Conservation (phyloP, 768 basidiomycete species). For the Lactarius evosmus region DNA sequence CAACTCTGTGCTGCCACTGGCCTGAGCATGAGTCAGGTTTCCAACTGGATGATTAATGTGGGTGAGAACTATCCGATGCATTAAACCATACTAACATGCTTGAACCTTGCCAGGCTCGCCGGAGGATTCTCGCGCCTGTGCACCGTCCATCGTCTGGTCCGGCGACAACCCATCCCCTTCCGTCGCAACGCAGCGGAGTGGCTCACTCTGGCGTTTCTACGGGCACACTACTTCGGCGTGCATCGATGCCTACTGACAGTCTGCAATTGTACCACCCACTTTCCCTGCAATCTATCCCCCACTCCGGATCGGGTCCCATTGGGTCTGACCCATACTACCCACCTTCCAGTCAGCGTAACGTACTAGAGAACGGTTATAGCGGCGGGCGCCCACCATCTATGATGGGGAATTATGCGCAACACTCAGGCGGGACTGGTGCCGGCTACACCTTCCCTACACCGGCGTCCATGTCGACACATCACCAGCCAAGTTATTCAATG, state of each 20-base stretch:
- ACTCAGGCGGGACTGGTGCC: constrained; percentile 17
- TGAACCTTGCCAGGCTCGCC: constrained; percentile 54
- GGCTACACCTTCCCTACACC: constrained; percentile 28
- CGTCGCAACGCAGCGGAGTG: constrained; percentile 31
- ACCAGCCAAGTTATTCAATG: constrained; percentile 19
- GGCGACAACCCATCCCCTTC: constrained; percentile 74
- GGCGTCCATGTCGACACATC: constrained; percentile 20
- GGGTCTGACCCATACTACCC: constrained; percentile 26
- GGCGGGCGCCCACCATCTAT: constrained; percentile 18
- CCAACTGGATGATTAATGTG: constrained; percentile 93
- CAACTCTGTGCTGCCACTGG: constrained; percentile 83
- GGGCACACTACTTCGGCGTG: constrained; percentile 43
- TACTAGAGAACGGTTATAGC: constrained; percentile 22
- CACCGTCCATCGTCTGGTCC: constrained; percentile 73
- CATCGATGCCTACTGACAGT: constrained; percentile 67
- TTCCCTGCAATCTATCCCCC: constrained; percentile 57
- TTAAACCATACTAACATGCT: constrained; percentile 25
- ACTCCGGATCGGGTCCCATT: constrained; percentile 24
- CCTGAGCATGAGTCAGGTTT: constrained; percentile 84
- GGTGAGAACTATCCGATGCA: constrained; percentile 30
- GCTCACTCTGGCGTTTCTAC: constrained; percentile 29
- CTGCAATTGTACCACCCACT: constrained; percentile 77
- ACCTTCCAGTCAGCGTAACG: constrained; percentile 21
- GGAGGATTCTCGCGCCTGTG: constrained; percentile 79
- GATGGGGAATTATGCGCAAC: constrained; percentile 18